Base-by-base conservation (phyloP, 2,329 filamentous ascomycete species). In the Aspergillus ochraceus region DNA sequence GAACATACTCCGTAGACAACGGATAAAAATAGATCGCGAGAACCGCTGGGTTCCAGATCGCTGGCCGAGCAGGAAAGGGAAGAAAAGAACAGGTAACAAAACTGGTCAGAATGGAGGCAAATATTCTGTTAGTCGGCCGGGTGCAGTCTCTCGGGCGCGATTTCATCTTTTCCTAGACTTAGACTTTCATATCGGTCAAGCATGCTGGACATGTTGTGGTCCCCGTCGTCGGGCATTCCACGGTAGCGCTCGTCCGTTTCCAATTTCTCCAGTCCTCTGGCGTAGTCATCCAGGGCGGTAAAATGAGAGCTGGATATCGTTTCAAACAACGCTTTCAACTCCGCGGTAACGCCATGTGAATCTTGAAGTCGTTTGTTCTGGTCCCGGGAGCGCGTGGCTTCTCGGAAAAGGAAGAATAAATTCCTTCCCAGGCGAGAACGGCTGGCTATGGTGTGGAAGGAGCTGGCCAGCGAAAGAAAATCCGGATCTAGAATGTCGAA, bases 121-220 rank as follows among this genome's bases (percentile, higher is more conserved):
- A 10, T 17, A 3, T 32, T 30, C 49, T 24, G 14, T 30, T 36
- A 47, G 10, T n/a, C 32, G 19, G 22, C 45, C 4, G 24, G 36
- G 14, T 61, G 64, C 49, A 53, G 52, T 57, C 70, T 60, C 54
- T 69, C 66, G 6, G 61, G 49, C 17, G 68, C 59, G 9, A 71
- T 58, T 47, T 70, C 66, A 49, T 76, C 73, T 49, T 74, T 75
- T 2, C 75, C 75, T 52, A 76, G 51, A 59, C 74, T 76, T 57
- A 77, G 60, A 58, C 69, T 74, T 57, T 77, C 75, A 57, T 76
- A 77, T 3, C 69, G 69, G 60, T 75, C 73, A 45, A 77, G 64
- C 75, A 77, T 77, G 24, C 76, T 74, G 17, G 67, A 73, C 2
- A 77, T 62, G 8, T 59, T 66, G 17, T 61, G 55, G 11, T 61